These are phyloP conservation scores for Ganoderma resinaceum DNA, from an alignment of 1,284 basidiomycete genomes.

Conservation along the genomic window DNA sequence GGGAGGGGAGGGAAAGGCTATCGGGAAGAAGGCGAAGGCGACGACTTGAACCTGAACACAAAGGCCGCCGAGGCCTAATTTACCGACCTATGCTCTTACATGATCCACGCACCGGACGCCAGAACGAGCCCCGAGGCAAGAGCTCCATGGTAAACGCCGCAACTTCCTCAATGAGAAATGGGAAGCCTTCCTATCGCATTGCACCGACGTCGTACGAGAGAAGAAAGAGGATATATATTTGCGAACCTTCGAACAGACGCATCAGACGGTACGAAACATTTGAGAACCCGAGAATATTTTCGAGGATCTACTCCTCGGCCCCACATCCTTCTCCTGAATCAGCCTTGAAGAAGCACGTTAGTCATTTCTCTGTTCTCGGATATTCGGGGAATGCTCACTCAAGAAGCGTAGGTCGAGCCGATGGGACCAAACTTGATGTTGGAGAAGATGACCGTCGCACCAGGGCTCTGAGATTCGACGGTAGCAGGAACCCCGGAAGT, in stretches of 20 bases:
- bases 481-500: slow-evolving; percentile 53
- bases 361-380: background rate
- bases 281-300: background rate
- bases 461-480: slow-evolving; percentile 50
- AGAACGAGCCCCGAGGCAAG: too few relatives aligned
- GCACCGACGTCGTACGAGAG: background rate
- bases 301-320: background rate
- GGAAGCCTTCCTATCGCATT: background rate
- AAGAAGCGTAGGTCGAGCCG: slow-evolving; percentile 50
- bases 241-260: background rate
- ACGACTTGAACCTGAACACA: too few relatives aligned
- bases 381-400: slow-evolving; percentile 14
- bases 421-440: slow-evolving; percentile 65
- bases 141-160: too few relatives aligned
- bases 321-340: too few relatives aligned
- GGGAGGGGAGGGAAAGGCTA: too few relatives aligned
- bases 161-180: background rate
- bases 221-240: background rate
- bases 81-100: too few relatives aligned
- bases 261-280: background rate
- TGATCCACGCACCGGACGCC: too few relatives aligned
- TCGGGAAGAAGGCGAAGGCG: too few relatives aligned
- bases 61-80: too few relatives aligned
- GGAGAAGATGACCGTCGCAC: slow-evolving; percentile 57
- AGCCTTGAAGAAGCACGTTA: background rate